Evolutionary conservation across 2,329 filamentous ascomycete genomes (phyloP).

Genomic region (Phialocephala subalpina): DNA sequence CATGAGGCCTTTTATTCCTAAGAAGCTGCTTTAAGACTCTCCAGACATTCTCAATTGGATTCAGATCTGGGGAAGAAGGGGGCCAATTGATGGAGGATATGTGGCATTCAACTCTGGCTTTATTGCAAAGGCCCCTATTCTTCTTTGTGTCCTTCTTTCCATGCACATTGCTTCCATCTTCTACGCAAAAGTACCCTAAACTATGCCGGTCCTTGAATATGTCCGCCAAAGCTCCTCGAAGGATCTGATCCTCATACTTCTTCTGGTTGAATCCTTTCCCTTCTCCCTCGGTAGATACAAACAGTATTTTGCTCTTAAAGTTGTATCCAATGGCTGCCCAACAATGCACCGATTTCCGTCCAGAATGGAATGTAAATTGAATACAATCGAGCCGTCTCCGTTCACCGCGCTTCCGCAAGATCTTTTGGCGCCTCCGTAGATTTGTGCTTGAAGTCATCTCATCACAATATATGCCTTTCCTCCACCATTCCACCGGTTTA

Average conservation of each 20-base stretch:
- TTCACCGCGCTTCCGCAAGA: slow-evolving; percentile 20
- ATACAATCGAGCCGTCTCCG: slow-evolving; percentile 26
- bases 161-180: slow-evolving; percentile 25
- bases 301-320: slow-evolving; percentile 26
- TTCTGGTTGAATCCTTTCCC: slow-evolving; percentile 32
- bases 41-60: slow-evolving; percentile 28
- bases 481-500: slow-evolving; percentile 20
- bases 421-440: slow-evolving; percentile 19
- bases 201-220: slow-evolving; percentile 13
- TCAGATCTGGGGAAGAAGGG: slow-evolving; percentile 24
- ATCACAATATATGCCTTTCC: slow-evolving; percentile 21
- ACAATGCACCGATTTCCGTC: slow-evolving; percentile 18
- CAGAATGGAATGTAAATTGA: slow-evolving; percentile 24
- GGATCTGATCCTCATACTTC: slow-evolving; percentile 28
- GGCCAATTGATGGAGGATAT: slow-evolving; percentile 25
- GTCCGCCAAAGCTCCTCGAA: slow-evolving; percentile 23
- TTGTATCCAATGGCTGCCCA: slow-evolving; percentile 29
- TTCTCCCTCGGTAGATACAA: slow-evolving; percentile 27
- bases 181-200: slow-evolving; percentile 22
- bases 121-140: slow-evolving; percentile 28
- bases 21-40: slow-evolving; percentile 26
- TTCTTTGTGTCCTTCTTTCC: slow-evolving; percentile 22
- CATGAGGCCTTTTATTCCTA: slow-evolving; percentile 22
- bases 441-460: slow-evolving; percentile 18
- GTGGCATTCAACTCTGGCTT: slow-evolving; percentile 22